A percentile compares a stretch with the other conserved stretches of the same genome.
These are phyloP conservation scores for Ormosia semicastrata DNA, from an alignment of 306 rosid species.

Conservation along the genomic window DNA sequence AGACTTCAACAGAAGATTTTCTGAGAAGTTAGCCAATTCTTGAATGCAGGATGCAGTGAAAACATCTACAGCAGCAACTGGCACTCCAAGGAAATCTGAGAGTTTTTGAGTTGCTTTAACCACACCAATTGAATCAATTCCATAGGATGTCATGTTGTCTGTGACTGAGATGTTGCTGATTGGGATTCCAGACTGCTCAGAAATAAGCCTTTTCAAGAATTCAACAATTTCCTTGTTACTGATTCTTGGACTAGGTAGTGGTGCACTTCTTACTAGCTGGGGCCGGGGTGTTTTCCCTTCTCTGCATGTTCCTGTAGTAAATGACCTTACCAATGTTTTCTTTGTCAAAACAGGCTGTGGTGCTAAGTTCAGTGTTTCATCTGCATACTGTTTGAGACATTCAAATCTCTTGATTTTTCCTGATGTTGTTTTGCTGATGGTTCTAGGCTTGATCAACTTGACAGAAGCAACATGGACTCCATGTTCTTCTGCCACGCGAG, in stretches of 20 bases:
- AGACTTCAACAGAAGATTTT: conserved; percentile 57
- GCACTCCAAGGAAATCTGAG: conserved; percentile 79
- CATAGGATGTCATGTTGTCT: conserved; percentile 64
- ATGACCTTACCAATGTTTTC: conserved; percentile 53
- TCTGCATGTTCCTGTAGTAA: conserved; percentile 71
- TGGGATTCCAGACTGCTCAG: conserved; percentile 80
- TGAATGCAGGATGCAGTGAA: conserved; percentile 83
- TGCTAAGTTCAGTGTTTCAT: conserved; percentile 59
- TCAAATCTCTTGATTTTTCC: conserved; percentile 95
- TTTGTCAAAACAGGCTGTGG: conserved; percentile 56
- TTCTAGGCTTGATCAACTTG: conserved; percentile 84
- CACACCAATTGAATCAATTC: conserved; percentile 85
- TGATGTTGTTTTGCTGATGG: conserved; percentile 91
- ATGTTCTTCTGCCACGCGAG: conserved; percentile 85
- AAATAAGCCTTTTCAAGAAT: conserved; percentile 56
- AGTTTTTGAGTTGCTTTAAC: conserved; percentile 91
- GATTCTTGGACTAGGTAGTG: conserved; percentile 37
- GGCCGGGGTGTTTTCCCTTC: conserved; percentile 72
- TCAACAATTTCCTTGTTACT: conserved; percentile 57
- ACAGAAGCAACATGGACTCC: conserved; percentile 76
- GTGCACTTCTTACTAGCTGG: conserved; percentile 30
- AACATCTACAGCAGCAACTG: conserved; percentile 84
- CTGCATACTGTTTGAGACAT: conserved; percentile 83
- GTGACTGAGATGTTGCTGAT: conserved; percentile 52
- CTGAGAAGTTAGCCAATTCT: conserved; percentile 77